Percentiles rank a stretch among this genome's conserved stretches.
Evolutionary conservation across 1,139 yeast genomes (phyloP).

Genomic region (Sugiyamaella pinicola): DNA sequence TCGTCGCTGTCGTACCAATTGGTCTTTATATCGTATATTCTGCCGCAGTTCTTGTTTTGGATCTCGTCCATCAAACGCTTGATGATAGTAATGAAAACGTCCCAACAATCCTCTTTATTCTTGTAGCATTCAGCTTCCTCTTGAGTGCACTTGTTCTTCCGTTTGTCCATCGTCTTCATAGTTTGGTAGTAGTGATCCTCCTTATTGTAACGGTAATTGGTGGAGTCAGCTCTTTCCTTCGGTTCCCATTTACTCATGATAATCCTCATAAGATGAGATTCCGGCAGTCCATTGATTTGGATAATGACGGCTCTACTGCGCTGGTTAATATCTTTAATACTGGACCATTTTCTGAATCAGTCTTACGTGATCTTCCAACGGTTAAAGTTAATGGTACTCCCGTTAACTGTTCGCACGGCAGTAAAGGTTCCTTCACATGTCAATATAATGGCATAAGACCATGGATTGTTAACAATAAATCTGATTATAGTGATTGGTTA

Average conservation of each 20-base stretch:
- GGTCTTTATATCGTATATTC: conserved; percentile 55
- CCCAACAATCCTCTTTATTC: conserved; percentile 49
- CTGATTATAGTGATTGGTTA: conserved; percentile 47
- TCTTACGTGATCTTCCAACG: conserved; percentile 65
- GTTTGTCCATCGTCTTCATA: conserved; percentile 69
- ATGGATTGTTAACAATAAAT: conserved; percentile 47
- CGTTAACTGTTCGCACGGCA: conserved; percentile 44
- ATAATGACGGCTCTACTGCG: conserved; percentile 38
- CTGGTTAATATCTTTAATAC: conserved; percentile 52
- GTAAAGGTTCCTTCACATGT: conserved; percentile 57
- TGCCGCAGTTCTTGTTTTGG: conserved; percentile 52
- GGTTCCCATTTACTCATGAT: conserved; percentile 56
- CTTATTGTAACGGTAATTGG: conserved; percentile 45
- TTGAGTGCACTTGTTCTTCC: conserved; percentile 66
- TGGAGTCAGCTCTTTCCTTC: conserved; percentile 44
- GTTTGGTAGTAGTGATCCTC: conserved; percentile 50
- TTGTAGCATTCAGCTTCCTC: conserved; percentile 46
- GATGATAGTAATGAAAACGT: conserved; percentile 62
- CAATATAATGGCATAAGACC: conserved; percentile 58
- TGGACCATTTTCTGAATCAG: conserved; percentile 48
- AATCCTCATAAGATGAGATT: conserved; percentile 74
- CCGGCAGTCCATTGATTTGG: conserved; percentile 57
- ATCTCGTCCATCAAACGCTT: conserved; percentile 67
- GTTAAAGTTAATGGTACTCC: conserved; percentile 46
- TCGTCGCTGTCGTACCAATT: conserved; percentile 66